A percentile compares a stretch with the other conserved stretches of the same genome.
Evolutionary conservation across 495 filamentous ascomycete species (phyloP).

Genomic region (Neurospora sublineolata): DNA sequence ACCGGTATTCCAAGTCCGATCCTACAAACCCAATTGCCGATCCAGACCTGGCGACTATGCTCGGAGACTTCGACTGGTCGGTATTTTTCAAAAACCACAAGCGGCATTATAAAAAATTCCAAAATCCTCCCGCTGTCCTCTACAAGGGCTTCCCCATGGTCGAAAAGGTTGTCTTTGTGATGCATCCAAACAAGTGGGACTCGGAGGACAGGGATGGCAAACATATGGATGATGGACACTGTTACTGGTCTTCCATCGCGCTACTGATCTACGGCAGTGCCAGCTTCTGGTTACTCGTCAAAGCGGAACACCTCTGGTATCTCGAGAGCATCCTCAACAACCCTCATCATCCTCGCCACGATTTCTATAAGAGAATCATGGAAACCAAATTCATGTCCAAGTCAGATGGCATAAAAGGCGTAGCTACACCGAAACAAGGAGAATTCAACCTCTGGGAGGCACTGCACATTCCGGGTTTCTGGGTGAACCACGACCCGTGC

Average conservation of each 20-base stretch:
- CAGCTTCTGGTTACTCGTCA: slow-evolving; percentile 15
- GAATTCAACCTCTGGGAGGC: slow-evolving; percentile 13
- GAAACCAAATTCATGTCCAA: neutral
- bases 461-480: slow-evolving; percentile 13
- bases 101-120: neutral
- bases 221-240: slow-evolving; percentile 4
- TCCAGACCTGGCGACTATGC: neutral
- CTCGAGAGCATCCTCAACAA: slow-evolving; percentile 8
- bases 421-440: neutral
- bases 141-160: slow-evolving; percentile 11
- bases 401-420: neutral
- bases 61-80: neutral
- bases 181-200: slow-evolving; percentile 9
- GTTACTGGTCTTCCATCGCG: slow-evolving; percentile 12
- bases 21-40: neutral
- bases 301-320: slow-evolving; percentile 17
- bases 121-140: neutral
- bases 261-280: slow-evolving; percentile 12
- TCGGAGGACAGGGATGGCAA: neutral
- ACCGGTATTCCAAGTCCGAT: neutral
- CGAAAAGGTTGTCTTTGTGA: slow-evolving; percentile 12
- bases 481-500: slow-evolving; percentile 12
- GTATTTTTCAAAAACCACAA: neutral
- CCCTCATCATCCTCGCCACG: slow-evolving; percentile 12
- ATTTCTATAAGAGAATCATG: slow-evolving; percentile 4